Evolutionary conservation across 108 stramenopile species (phyloP), one percentile per base, ranked within the genome.

Genomic region (Mayamaea pseudoterrestris): DNA sequence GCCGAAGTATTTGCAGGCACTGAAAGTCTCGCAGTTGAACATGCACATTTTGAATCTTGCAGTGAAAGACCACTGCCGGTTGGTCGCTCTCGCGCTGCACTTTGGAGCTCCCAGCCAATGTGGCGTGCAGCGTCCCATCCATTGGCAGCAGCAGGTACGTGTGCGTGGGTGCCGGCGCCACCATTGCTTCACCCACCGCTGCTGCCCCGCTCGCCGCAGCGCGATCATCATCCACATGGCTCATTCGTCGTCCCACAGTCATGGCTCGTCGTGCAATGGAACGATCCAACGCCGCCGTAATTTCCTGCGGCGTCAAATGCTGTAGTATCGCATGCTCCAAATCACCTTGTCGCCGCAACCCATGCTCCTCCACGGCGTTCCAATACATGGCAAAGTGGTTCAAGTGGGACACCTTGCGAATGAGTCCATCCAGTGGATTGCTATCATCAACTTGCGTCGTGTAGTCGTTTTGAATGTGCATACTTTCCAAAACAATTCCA

Each of bases 311-410:
- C 35, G 29, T 23, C 46, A 49, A 31, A 40, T 63, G 43, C 42
- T 65, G 59, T 39, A 73, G 58, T 44, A 68, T 31, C 2, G 66
- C 55, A 27, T 68, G 34, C 41, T 68, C 72, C 17, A 57, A 30
- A 8, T 62, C 49, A n/a, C n/a, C n/a, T n/a, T n/a, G n/a, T n/a
- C n/a, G n/a, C n/a, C n/a, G n/a, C 25, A 65, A 23, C 13, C 37
- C 41, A n/a, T 56, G 56, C 30, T 50, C 57, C 41, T 69, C 68
- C 8, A 74, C 35, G 27, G 60, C 47, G 44, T 75, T 74, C 65
- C 73, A 74, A 48, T 80, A 80, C 1, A 63, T 31, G n/a, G 68
- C 61, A 25, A 73, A 46, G 43, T 80, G 78, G 58, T 80, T 75
- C 0, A 80, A 29, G 54, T 80, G 78, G 17, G 62, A 61, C 14